Base-by-base conservation (phyloP, 164 flowering plant genomes). In the Chimonanthus salicifolius region DNA sequence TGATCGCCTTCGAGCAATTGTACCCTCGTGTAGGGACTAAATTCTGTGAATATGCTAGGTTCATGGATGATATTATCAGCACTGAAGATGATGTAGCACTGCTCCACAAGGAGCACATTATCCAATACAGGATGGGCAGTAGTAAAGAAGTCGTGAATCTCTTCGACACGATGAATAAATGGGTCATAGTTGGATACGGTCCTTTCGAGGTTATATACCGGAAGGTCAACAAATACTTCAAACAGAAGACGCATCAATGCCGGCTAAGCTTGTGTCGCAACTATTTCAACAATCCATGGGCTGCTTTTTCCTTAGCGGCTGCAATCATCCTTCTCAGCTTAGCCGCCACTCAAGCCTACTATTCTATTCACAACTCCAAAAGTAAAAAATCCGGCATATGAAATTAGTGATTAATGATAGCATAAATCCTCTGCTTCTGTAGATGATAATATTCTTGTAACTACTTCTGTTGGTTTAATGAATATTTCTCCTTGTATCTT, bases 11-110 rank as follows among this genome's bases (percentile, higher is more conserved):
- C 46, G 92, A 88, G 75, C 76, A 88, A 4, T 78, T 76, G 71
- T 85, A 87, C 60, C 86, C 79, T 0, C 84, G 84, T 33, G 84
- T 78, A 0, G 86, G 85, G n/a, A 80, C 76, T 6, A 83, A 83
- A 67, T 80, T 87, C 50, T 82, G 89, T 0, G 75, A 85, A 0
- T 88, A 82, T 69, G 74, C 84, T 0, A 80, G 81, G 62, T 85
- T 88, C 79, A 87, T 88, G 87, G 88, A 88, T 76, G 80, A 83
- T 75, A 77, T 88, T 58, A 81, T 88, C 21, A 88, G 85, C 73
- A 77, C 76, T 7, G 80, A 76, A 0, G 78, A 58, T 73, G 92
- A 85, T 47, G 87, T 88, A 7, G 82, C 69, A 21, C 78, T 84
- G 4, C 78, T 85, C 9, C 83, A 80, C 73, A 71, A 77, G 0